phyloP scores from a whole-genome alignment of 2,329 filamentous ascomycete species.

The Xylaria sp. region DNA sequence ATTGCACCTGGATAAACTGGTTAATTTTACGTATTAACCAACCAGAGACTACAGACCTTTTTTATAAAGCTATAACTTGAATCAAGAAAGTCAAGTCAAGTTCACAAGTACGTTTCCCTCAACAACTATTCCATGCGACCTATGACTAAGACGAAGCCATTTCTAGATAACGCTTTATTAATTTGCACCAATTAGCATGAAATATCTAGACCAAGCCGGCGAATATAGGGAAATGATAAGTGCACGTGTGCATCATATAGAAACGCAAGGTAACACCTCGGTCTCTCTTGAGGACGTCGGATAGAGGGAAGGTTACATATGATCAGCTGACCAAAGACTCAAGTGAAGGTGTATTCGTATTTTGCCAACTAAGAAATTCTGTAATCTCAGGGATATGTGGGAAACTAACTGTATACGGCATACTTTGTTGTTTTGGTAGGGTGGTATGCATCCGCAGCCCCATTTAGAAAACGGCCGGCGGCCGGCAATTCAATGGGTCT shows the following conservation, averaged over 20 bases:
- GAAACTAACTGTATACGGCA: constrained; percentile 6
- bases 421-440: not conserved
- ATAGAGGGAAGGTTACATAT: constrained; percentile 16
- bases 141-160: not conserved
- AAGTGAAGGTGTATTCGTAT: not conserved
- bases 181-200: not conserved
- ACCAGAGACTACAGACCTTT: not conserved
- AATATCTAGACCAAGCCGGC: not conserved
- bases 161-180: not conserved
- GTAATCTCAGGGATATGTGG: constrained; percentile 8
- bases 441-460: constrained; percentile 16
- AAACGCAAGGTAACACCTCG: not conserved
- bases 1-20: not conserved
- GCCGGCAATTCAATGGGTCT: constrained; percentile 27
- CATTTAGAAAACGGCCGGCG: constrained; percentile 14
- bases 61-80: not conserved
- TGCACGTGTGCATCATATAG: not conserved
- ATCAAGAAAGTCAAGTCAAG: not conserved
- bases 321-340: constrained; percentile 25
- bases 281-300: not conserved
- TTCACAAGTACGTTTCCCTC: not conserved
- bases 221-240: not conserved
- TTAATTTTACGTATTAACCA: not conserved
- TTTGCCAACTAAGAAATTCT: not conserved
- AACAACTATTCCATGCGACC: not conserved